A percentile compares a stretch with the other conserved stretches of the same genome.
phyloP scores from a whole-genome alignment of 345 rosid species.

The Lumnitzera littorea region DNA sequence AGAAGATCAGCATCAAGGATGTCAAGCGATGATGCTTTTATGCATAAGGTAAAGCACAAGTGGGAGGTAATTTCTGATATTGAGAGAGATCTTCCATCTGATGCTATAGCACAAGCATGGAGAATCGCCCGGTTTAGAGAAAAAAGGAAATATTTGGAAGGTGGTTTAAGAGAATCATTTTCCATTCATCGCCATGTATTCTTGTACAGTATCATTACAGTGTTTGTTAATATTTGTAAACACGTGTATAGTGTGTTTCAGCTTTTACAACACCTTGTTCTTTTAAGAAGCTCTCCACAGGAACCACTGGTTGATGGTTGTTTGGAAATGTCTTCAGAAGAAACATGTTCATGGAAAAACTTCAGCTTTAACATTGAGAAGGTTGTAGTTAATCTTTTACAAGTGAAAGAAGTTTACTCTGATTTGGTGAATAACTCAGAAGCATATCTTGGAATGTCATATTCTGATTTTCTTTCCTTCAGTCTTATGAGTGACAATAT shows the following conservation, averaged over 20 bases:
- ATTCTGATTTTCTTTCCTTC: conserved; percentile 37
- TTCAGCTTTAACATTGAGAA: conserved; percentile 48
- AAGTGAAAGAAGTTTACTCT: conserved; percentile 21
- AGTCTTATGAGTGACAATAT: conserved; percentile 48
- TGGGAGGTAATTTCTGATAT: conserved; percentile 50
- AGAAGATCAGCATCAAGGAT: conserved; percentile 36
- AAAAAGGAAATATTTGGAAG: conserved; percentile 25
- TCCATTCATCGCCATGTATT: conserved; percentile 11
- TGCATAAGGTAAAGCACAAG: conserved; percentile 36
- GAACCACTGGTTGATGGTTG: conserved; percentile 24
- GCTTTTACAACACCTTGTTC: conserved; percentile 19
- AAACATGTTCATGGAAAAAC: conserved; percentile 23
- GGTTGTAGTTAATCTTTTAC: conserved; percentile 33
- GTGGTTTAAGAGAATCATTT: conserved; percentile 18
- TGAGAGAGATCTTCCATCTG: conserved; percentile 70
- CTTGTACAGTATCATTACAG: conserved; percentile 24
- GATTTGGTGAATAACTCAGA: conserved; percentile 24
- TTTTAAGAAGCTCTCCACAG: conserved; percentile 18
- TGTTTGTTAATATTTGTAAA: conserved; percentile 34
- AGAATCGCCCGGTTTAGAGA: conserved; percentile 61
- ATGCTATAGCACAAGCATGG: conserved; percentile 78
- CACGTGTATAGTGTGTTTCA: conserved; percentile 25
- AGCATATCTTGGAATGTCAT: conserved; percentile 25
- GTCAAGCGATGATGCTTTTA: conserved; percentile 30
- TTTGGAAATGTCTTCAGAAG: conserved; percentile 23